These are phyloP conservation scores for Penicillium odoratum DNA, from an alignment of 495 filamentous ascomycete genomes.

Conservation along the genomic window DNA sequence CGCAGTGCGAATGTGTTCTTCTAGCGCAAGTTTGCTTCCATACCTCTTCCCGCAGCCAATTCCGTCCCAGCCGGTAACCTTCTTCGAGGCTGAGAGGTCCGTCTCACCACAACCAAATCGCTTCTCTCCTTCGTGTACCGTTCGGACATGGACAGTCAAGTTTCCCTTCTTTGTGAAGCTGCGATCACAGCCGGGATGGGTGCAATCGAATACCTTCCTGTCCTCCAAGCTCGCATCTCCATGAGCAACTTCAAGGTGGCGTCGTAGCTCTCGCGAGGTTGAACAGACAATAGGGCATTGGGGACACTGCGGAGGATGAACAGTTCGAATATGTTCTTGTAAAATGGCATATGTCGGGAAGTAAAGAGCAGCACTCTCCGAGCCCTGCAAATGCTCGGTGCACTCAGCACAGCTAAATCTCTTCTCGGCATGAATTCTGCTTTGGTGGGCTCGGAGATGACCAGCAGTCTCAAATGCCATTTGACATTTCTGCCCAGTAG, in stretches of 20 bases:
- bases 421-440: slow-evolving; percentile 64
- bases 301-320: slow-evolving; percentile 72
- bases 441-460: slow-evolving; percentile 69
- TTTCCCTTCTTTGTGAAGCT: slow-evolving; percentile 78
- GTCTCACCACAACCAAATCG: slow-evolving; percentile 72
- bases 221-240: slow-evolving; percentile 59
- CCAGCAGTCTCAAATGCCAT: slow-evolving; percentile 70
- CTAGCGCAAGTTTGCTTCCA: slow-evolving; percentile 67
- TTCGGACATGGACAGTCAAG: slow-evolving; percentile 73
- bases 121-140: slow-evolving; percentile 66
- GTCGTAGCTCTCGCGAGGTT: slow-evolving; percentile 59
- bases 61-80: slow-evolving; percentile 63
- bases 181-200: slow-evolving; percentile 62
- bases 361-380: slow-evolving; percentile 9
- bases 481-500: slow-evolving; percentile 58
- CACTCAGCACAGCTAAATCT: slow-evolving; percentile 76
- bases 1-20: slow-evolving; percentile 75
- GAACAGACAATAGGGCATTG: slow-evolving; percentile 67
- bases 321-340: slow-evolving; percentile 66
- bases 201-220: slow-evolving; percentile 63
- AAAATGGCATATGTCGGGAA: slow-evolving; percentile 73
- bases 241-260: slow-evolving; percentile 71
- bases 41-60: slow-evolving; percentile 70
- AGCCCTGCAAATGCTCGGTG: slow-evolving; percentile 31
- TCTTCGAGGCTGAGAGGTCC: slow-evolving; percentile 57